Evolutionary conservation across 2,329 filamentous ascomycete species (phyloP).

Genomic region (Dactylellina drechsleri): DNA sequence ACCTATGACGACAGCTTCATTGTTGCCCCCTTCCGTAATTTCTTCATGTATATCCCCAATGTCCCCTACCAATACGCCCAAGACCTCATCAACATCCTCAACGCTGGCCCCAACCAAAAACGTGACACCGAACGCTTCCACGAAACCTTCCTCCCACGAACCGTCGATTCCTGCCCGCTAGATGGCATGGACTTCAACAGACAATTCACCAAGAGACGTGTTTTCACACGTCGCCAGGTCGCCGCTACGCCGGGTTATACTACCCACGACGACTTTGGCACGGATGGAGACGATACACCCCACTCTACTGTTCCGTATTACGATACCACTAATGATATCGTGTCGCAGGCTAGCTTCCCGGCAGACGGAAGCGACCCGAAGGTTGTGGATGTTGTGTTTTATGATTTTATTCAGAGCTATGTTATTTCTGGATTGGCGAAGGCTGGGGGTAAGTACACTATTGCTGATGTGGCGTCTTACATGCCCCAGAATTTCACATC

Average conservation of each 20-base stretch:
- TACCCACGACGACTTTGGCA: slow-evolving; percentile 82
- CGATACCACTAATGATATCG: slow-evolving; percentile 82
- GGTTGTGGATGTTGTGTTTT: slow-evolving; percentile 85
- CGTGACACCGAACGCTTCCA: slow-evolving; percentile 41
- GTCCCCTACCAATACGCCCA: slow-evolving; percentile 81
- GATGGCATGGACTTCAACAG: slow-evolving; percentile 37
- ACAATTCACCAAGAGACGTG: slow-evolving; percentile 61
- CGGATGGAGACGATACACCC: slow-evolving; percentile 88
- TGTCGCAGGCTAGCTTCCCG: slow-evolving; percentile 74
- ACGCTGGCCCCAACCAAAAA: slow-evolving; percentile 63
- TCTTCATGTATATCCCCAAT: slow-evolving; percentile 78
- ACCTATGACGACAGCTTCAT: slow-evolving; percentile 87
- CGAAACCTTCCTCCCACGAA: slow-evolving; percentile 56
- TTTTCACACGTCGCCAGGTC: slow-evolving; percentile 62
- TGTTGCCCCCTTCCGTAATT: slow-evolving; percentile 86
- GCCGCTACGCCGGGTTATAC: slow-evolving; percentile 78
- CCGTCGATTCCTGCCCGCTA: slow-evolving; percentile 30
- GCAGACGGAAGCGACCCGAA: slow-evolving; percentile 67
- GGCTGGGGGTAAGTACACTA: slow-evolving; percentile 31
- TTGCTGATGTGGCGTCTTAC: slow-evolving; percentile 21
- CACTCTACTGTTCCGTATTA: slow-evolving; percentile 81
- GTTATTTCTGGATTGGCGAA: slow-evolving; percentile 65
- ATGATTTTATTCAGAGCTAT: slow-evolving; percentile 89
- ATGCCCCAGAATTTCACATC: slow-evolving; percentile 40
- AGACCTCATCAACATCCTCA: slow-evolving; percentile 72